Base-by-base conservation (phyloP, 345 rosid species). In the Rubroshorea leprosula region DNA sequence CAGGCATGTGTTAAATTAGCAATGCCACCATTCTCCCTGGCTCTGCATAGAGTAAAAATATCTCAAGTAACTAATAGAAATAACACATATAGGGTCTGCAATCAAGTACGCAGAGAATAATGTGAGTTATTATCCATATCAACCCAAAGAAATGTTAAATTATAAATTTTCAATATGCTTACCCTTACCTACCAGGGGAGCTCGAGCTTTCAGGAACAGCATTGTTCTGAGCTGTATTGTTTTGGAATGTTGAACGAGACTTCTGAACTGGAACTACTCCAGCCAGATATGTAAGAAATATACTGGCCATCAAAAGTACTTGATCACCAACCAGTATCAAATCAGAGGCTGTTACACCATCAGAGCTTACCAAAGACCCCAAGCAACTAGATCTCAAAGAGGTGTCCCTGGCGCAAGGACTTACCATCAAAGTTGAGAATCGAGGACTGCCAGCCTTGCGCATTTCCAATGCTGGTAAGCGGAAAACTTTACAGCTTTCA, bases 131-230 rank as follows among this genome's bases (percentile, higher is more conserved):
- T 44, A 67, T 31, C 48, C 29, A 21, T 13, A 13, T 50, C 49
- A 16, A 53, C 22, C 1, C 19, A 41, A 58, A 55, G 64, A 4
- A 62, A 6, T 24, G 18, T 45, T 25, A 12, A 27, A 58, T 39
- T 52, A 4, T 23, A 65, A 65, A 63, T 43, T 55, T 55, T 63
- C 52, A 12, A 70, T 57, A 49, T 62, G 73, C 80, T 77, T 79
- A 84, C 80, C 86, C 95, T 84, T 92, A 89, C 95, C 93, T 83
- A 86, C 96, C 95, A 86, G 90, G 72, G 68, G 85, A 68, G 67
- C 72, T 64, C 59, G 83, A 52, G 70, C 72, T 69, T 54, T 68
- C 74, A 64, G 57, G 56, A 51, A 60, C 66, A 29, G 61, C 61
- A 48, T 54, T 65, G 16, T 75, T 74, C 38, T 59, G 64, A 17